phyloP scores from a whole-genome alignment of 257 asterid species.

The Dorcoceras hygrometricum region DNA sequence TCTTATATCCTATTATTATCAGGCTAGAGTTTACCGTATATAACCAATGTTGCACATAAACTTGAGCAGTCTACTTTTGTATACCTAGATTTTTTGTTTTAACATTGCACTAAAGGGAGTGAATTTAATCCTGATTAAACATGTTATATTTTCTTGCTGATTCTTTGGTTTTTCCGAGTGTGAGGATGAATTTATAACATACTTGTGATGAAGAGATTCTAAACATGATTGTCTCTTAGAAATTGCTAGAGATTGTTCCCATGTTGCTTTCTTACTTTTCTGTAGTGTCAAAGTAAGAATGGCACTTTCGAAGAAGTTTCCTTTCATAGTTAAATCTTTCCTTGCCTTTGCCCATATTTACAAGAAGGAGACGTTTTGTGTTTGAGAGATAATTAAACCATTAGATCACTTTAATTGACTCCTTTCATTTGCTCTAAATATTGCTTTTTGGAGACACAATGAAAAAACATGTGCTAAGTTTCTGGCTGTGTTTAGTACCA shows the following conservation, averaged over 20 bases:
- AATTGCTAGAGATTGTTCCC: constrained; percentile 1
- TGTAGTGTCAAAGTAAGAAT: background rate
- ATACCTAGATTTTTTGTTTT: background rate
- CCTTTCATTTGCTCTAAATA: background rate
- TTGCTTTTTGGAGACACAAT: background rate
- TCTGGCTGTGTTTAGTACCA: constrained; percentile 10
- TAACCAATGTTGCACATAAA: too few relatives aligned
- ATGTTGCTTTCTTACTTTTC: background rate
- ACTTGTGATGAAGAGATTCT: too few relatives aligned
- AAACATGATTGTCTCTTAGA: background rate
- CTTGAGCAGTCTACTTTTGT: background rate
- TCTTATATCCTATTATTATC: background rate
- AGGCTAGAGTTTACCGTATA: background rate
- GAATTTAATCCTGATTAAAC: too few relatives aligned
- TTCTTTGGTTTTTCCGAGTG: too few relatives aligned
- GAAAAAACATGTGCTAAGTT: background rate
- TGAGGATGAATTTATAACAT: too few relatives aligned
- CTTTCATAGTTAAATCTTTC: too few relatives aligned
- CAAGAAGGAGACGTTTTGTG: background rate
- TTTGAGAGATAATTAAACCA: background rate
- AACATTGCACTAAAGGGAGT: background rate
- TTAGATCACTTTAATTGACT: background rate
- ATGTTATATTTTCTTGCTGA: too few relatives aligned
- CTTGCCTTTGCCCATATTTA: background rate
- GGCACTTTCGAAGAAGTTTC: background rate